These are phyloP conservation scores for Calonectria ilicicola DNA, from an alignment of 2,329 filamentous ascomycete species.

Conservation along the genomic window DNA sequence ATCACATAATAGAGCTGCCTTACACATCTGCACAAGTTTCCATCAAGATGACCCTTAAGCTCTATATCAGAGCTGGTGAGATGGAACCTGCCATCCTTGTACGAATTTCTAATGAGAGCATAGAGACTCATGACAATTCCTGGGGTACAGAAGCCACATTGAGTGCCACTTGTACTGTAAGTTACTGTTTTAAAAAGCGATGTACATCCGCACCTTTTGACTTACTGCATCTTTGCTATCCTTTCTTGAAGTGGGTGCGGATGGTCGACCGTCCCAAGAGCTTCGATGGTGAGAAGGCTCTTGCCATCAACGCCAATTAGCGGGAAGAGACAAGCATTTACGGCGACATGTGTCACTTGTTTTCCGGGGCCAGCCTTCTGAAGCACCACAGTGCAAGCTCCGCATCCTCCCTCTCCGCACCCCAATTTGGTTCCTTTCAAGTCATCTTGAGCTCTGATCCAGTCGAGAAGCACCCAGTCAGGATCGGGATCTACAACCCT, in stretches of 20 bases:
- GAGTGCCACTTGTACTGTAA: slow-evolving; percentile 68
- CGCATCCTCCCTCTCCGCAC: slow-evolving; percentile 91
- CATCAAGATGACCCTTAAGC: slow-evolving; percentile 91
- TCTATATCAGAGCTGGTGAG: slow-evolving; percentile 79
- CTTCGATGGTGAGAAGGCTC: slow-evolving; percentile 93
- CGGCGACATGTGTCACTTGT: slow-evolving; percentile 88
- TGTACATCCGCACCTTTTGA: neutral
- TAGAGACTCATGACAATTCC: slow-evolving; percentile 96
- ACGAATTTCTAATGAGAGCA: slow-evolving; percentile 80
- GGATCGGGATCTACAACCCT: slow-evolving; percentile 41
- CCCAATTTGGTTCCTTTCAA: slow-evolving; percentile 27
- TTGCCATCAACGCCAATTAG: slow-evolving; percentile 91
- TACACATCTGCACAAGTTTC: slow-evolving; percentile 84
- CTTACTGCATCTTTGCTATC: slow-evolving; percentile 80
- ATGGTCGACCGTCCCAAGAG: slow-evolving; percentile 83
- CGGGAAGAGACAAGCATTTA: slow-evolving; percentile 92
- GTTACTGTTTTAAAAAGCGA: neutral
- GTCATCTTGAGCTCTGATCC: slow-evolving; percentile 37
- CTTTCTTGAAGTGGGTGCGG: slow-evolving; percentile 89
- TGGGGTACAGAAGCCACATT: slow-evolving; percentile 89
- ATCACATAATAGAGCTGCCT: neutral
- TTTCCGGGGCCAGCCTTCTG: slow-evolving; percentile 88
- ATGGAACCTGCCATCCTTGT: slow-evolving; percentile 53
- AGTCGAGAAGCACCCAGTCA: slow-evolving; percentile 46
- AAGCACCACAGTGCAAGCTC: slow-evolving; percentile 90